Evolutionary conservation across 1,284 basidiomycete genomes (phyloP).

Genomic region (Boletus semigastroideus): DNA sequence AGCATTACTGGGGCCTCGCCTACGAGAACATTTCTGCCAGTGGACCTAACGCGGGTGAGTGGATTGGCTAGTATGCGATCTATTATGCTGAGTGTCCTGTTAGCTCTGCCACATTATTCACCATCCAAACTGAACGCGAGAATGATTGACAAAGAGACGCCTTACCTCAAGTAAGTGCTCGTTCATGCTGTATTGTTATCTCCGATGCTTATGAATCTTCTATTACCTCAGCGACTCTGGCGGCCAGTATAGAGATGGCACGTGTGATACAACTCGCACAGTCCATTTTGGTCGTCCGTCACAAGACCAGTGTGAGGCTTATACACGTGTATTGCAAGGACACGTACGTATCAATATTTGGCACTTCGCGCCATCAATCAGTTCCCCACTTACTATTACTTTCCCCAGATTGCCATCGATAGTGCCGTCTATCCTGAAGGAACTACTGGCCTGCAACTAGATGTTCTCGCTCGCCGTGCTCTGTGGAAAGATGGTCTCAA

Average conservation of each 20-base stretch:
- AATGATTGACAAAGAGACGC: conserved; percentile 74
- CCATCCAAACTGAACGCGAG: conserved; percentile 72
- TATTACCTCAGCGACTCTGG: conserved; percentile 72
- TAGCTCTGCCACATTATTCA: conserved; percentile 89
- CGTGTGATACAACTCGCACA: conserved; percentile 92
- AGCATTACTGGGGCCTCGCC: conserved; percentile 84
- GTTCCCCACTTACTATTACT: conserved; percentile 13
- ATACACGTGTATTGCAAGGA: conserved; percentile 93
- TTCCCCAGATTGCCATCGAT: conserved; percentile 83
- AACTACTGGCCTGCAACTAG: conserved; percentile 78
- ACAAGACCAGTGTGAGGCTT: conserved; percentile 83
- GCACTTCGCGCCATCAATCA: conserved; percentile 21
- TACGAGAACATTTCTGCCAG: conserved; percentile 94
- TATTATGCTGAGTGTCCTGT: conserved; percentile 7
- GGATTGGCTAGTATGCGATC: not conserved
- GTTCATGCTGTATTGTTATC: conserved; percentile 10
- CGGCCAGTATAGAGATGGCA: conserved; percentile 87
- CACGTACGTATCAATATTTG: conserved; percentile 60
- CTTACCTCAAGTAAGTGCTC: conserved; percentile 82
- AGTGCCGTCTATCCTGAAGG: conserved; percentile 86
- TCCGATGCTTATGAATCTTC: conserved; percentile 17
- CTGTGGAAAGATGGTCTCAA: conserved; percentile 90
- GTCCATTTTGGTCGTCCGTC: conserved; percentile 86
- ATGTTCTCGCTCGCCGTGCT: conserved; percentile 82
- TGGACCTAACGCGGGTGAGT: conserved; percentile 77